Base-by-base conservation (phyloP, 73 alveolate genomes). In the Diophrys appendiculata region DNA sequence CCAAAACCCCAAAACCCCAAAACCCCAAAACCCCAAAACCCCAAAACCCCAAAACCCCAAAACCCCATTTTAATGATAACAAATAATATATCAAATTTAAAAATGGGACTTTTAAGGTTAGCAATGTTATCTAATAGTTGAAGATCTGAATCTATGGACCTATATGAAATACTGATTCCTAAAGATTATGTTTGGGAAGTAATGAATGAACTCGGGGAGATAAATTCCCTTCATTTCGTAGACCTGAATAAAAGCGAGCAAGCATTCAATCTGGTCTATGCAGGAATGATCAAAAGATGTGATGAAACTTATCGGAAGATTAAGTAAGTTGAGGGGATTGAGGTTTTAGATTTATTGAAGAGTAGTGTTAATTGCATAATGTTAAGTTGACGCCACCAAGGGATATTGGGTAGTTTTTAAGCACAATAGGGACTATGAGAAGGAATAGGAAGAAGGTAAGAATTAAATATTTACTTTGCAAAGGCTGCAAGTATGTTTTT, bases 131-230 rank as follows among this genome's bases (percentile, higher is more conserved):
- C n/a, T n/a, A n/a, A n/a, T n/a, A n/a, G n/a, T n/a, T n/a, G n/a
- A n/a, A 52, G 65, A 52, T 95, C 99, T 8, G 99, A 97, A 76
- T 91, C 90, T 76, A 97, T 97, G 99, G 86, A 89, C 56, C 98
- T 90, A 81, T 94, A 93, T 88, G 90, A 94, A 84, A 82, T 97
- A 35, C 80, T 95, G 28, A 92, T 97, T 33, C 99, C 99, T 1
- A 83, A 90, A 77, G 99, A 97, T 83, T 86, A 93, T 52, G 98
- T 98, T 23, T 90, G 97, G 94, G 98, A 94, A 43, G 93, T 96
- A 53, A 91, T 97, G 97, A 96, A 97, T 88, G 92, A 93, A 88
- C 89, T 97, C 56, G 99, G 99, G 2, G 55, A 70, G 34, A 29
- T 70, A 22, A 52, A 52, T 52, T 13, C 65, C 65, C 73, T 95